Percentiles rank a stretch among this genome's conserved stretches.
phyloP scores from a whole-genome alignment of 208 protist genomes.

The Leptomonas pyrrhocoris region DNA sequence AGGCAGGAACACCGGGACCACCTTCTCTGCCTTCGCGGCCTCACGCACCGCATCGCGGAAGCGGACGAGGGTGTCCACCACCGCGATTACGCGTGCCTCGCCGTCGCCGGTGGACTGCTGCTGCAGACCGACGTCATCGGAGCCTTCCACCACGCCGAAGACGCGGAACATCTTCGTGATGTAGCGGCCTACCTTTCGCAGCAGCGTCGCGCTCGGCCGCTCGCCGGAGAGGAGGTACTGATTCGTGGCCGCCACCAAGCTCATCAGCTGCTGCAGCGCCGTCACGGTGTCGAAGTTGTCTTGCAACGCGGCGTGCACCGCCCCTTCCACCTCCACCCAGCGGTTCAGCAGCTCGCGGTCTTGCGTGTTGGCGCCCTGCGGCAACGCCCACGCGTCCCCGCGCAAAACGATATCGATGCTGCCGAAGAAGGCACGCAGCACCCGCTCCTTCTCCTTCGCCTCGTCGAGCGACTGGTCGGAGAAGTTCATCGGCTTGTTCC shows the following conservation, averaged over 20 bases:
- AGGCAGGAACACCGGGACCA: slow-evolving; percentile 50
- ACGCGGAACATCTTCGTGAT: slow-evolving; percentile 92
- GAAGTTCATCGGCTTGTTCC: slow-evolving; percentile 93
- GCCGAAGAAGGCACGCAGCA: slow-evolving; percentile 86
- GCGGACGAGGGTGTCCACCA: slow-evolving; percentile 69
- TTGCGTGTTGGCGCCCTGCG: slow-evolving; percentile 50
- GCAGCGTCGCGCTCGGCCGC: slow-evolving; percentile 62
- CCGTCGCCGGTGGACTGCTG: slow-evolving; percentile 31
- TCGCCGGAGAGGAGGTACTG: slow-evolving; percentile 71
- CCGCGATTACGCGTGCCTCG: slow-evolving; percentile 43
- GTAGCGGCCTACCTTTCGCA: slow-evolving; percentile 83
- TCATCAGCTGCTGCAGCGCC: slow-evolving; percentile 70
- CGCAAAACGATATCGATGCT: slow-evolving; percentile 72
- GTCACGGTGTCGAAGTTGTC: slow-evolving; percentile 95
- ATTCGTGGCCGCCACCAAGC: slow-evolving; percentile 85
- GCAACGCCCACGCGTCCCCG: slow-evolving; percentile 38
- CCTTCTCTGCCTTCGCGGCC: slow-evolving; percentile 52
- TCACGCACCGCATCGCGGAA: slow-evolving; percentile 82
- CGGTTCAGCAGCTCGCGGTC: slow-evolving; percentile 59
- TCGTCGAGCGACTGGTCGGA: slow-evolving; percentile 90
- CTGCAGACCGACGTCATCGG: slow-evolving; percentile 66
- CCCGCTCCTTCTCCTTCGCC: slow-evolving; percentile 76
- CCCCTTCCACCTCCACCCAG: slow-evolving; percentile 52
- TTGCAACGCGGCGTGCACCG: slow-evolving; percentile 85
- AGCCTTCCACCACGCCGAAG: slow-evolving; percentile 91